Conservation (phyloP, 345 rosid species). For the Salix caprea region DNA sequence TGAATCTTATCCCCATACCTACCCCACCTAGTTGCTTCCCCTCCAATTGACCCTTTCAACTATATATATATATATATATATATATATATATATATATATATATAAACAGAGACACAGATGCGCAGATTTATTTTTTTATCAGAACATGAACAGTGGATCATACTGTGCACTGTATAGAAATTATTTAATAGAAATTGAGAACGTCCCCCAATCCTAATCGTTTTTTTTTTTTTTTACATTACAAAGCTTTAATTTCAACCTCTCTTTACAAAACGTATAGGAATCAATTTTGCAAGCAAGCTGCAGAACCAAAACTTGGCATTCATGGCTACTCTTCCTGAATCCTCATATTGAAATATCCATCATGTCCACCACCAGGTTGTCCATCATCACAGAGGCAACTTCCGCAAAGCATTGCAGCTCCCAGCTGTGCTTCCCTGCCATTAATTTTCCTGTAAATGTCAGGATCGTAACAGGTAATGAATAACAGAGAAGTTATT, state of each 20-base stretch:
- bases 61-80: too few species aligned
- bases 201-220: background rate
- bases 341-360: constrained; percentile 34
- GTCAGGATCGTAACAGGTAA: background rate
- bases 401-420: constrained; percentile 27
- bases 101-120: background rate
- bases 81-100: too few species aligned
- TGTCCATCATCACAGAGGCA: constrained; percentile 51
- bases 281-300: background rate
- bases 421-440: constrained; percentile 24
- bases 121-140: too few species aligned
- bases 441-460: background rate
- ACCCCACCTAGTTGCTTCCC: too few species aligned
- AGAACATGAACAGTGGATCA: background rate
- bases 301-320: background rate
- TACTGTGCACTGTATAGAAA: background rate
- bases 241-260: background rate
- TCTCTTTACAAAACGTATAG: background rate
- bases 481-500: background rate
- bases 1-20: too few species aligned
- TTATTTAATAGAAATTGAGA: background rate
- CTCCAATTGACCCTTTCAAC: too few species aligned
- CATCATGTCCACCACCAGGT: constrained; percentile 38
- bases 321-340: background rate
- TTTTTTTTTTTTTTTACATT: background rate